A percentile compares a stretch with the other conserved stretches of the same genome.
phyloP scores from a whole-genome alignment of 768 basidiomycete genomes.

The Serendipita indica region DNA sequence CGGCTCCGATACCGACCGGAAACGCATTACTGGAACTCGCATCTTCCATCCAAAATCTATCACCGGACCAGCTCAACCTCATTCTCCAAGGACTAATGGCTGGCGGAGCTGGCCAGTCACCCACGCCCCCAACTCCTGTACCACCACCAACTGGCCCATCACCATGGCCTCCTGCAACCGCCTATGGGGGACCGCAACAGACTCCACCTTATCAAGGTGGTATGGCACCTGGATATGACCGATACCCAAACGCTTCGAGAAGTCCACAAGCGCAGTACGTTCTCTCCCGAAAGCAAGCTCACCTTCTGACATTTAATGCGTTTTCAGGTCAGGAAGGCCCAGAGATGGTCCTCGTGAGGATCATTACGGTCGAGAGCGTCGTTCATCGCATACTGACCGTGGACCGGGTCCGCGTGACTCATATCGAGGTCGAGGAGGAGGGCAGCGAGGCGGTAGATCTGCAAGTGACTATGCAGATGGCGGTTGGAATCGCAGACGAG shows the following conservation, averaged over 20 bases:
- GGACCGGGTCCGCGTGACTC: constrained; percentile 13
- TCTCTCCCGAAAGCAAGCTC: no score
- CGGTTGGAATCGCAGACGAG: background rate
- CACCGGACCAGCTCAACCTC: constrained; percentile 59
- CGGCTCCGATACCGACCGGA: constrained; percentile 20
- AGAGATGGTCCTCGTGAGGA: background rate
- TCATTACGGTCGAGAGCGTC: constrained; percentile 13
- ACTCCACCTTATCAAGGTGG: constrained; percentile 14
- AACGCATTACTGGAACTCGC: constrained; percentile 40
- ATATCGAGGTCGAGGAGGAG: constrained; percentile 23
- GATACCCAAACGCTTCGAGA: constrained; percentile 15
- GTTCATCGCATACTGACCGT: constrained; percentile 22
- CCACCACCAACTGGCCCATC: constrained; percentile 12
- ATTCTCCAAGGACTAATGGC: constrained; percentile 42
- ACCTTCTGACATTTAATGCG: background rate
- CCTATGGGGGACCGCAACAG: constrained; percentile 18
- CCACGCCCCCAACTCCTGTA: constrained; percentile 18
- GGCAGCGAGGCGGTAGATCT: constrained; percentile 12
- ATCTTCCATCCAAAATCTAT: constrained; percentile 56
- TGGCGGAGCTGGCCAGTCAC: constrained; percentile 11
- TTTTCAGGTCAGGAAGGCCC: background rate
- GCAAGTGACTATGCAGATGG: background rate
- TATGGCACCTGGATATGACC: constrained; percentile 21
- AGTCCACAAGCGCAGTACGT: background rate
- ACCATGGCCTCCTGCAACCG: constrained; percentile 15